Evolutionary conservation across 495 filamentous ascomycete species (phyloP), one percentile per base, ranked within the genome.

Genomic region (Massariosphaeria phaeospora): DNA sequence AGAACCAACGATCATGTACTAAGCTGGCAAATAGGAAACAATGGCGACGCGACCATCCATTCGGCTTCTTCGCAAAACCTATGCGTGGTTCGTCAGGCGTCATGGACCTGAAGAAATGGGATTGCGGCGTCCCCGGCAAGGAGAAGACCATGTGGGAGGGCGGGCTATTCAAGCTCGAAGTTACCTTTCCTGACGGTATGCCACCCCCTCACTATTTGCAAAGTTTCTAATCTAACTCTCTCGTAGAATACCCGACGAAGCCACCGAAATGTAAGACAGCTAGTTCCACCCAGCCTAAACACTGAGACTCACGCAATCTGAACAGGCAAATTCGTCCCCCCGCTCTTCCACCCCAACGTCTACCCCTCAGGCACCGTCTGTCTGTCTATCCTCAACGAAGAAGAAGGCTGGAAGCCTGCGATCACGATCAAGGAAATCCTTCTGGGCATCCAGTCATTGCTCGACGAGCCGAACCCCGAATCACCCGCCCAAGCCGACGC

Each of bases 401-500:
- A 99, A 57, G 93, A 99, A 66, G 93, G 86, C 8, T 99, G 94
- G 93, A 89, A 91, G 67, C 93, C 93, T 8, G 91, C 94, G 1
- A 99, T 97, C 66, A 99, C 94, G 3, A 88, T 97, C 68, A 95
- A 95, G 72, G 88, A 96, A 66, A 95, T 99, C 56, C 81, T 97
- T 7, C 79, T 97, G 2, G 93, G 93, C 34, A 91, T 97, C 43
- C 93, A 99, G 69, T 91, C 95, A 63, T 79, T 99, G 7, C 79
- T 99, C 7, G 82, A 99, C 65, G 90, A 97, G 63, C 94, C 94
- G 17, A 99, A 99, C 66, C 94, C 94, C 0, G 93, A 97, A 35
- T 95, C 89, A 0, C 93, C 93, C 2, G 93, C 93, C 2, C 93
- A 99, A 71, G 93, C 91, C 12, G 93, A 99, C 56, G 93, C 93